Evolutionary conservation across 2,329 filamentous ascomycete species (phyloP), one percentile per base, ranked within the genome.

Genomic region (Saccharata proteae): DNA sequence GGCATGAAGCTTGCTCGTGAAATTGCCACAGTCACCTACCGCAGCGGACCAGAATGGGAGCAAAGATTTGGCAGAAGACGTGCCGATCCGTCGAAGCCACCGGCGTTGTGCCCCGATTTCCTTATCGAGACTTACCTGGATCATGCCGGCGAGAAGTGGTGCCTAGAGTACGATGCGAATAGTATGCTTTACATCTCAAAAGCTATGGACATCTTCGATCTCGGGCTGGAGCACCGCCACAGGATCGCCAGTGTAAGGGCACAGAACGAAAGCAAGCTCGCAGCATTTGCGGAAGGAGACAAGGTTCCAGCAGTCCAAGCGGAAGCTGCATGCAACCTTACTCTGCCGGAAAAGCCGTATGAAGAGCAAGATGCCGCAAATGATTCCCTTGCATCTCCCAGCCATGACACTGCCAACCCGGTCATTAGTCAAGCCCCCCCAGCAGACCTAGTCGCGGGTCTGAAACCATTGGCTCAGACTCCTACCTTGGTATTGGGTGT

Each of bases 1-100:
- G 90, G 90, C 29, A 96, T 98, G 88, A 98, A 98, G 60, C 77
- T 98, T 5, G 88, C 90, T 1, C 77, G 90, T 37, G 83, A 98
- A 59, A 98, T 98, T 46, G 90, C 90, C 11, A 98, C 90, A 1
- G 86, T 98, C 27, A 98, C 90, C 2, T 98, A 98, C 57, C 76
- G 90, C 38, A 93, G 83, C 33, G 90, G 90, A 0, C 90, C 90
- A 0, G 90, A 98, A 57, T 98, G 90, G 90, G 90, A 98, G 58
- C 80, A 83, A 57, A 74, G 90, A 20, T 98, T 98, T 53, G 88
- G 84, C 4, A 71, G 90, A 21, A 70, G 83, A 41, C 71, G 90
- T 27, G 88, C 90, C 10, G 90, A 98, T 52, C 69, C 83, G 0
- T 74, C 72, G 43, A 85, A 83, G 44, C 85, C 82, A 4, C 90